phyloP scores from a whole-genome alignment of 2,329 filamentous ascomycete genomes.

The Trichoderma citrinoviride region DNA sequence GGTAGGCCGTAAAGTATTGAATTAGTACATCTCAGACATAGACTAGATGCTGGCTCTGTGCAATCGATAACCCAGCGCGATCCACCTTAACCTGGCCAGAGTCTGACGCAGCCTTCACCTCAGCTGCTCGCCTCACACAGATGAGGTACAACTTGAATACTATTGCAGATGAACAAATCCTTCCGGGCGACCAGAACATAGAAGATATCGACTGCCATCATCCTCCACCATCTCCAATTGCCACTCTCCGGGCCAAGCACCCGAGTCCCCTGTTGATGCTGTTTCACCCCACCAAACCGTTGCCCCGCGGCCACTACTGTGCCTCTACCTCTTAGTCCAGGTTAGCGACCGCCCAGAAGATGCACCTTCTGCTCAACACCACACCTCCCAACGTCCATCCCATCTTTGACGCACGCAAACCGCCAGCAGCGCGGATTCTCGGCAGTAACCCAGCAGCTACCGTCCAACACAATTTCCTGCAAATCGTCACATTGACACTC shows the following conservation, averaged over 20 bases:
- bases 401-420: conserved; percentile 15
- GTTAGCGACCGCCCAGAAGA: too few species aligned
- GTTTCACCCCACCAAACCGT: conserved; percentile 6
- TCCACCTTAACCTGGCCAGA: too few species aligned
- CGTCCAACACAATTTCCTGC: background rate
- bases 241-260: too few species aligned
- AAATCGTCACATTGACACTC: background rate
- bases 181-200: too few species aligned
- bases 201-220: background rate
- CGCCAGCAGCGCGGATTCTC: background rate
- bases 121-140: too few species aligned
- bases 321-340: background rate
- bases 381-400: conserved; percentile 18
- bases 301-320: conserved; percentile 1
- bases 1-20: too few species aligned
- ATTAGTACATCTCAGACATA: too few species aligned
- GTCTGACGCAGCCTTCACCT: too few species aligned
- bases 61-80: too few species aligned
- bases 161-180: too few species aligned
- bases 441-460: background rate
- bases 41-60: too few species aligned
- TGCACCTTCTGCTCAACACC: background rate
- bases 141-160: too few species aligned
- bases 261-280: background rate
- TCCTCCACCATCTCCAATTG: background rate